A percentile compares a stretch with the other conserved stretches of the same genome.
Evolutionary conservation across 2,329 filamentous ascomycete species (phyloP).

Genomic region (Neofusicoccum cordaticola): DNA sequence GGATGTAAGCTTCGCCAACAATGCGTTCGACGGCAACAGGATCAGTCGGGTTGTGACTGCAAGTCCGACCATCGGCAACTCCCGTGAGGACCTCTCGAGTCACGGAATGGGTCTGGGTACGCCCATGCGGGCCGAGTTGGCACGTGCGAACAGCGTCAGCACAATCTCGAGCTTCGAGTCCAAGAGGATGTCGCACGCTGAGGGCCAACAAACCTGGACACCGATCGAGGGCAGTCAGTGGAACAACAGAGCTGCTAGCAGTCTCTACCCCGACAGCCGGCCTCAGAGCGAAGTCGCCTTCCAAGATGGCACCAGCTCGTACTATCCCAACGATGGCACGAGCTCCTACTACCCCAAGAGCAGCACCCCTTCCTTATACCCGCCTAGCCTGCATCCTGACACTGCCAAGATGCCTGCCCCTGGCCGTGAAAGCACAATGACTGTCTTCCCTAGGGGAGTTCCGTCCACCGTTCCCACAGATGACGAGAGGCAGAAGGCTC

Average conservation of each 20-base stretch:
- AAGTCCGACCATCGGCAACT: constrained; percentile 67
- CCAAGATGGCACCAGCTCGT: constrained; percentile 55
- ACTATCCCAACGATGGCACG: constrained; percentile 53
- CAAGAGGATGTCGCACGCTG: constrained; percentile 26
- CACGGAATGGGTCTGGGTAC: constrained; percentile 21
- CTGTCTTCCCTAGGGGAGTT: constrained; percentile 37
- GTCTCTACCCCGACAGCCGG: constrained; percentile 44
- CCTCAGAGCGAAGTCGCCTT: constrained; percentile 46
- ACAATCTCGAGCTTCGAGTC: constrained; percentile 27
- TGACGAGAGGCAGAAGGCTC: constrained; percentile 29
- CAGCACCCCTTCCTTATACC: constrained; percentile 31
- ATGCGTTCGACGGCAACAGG: constrained; percentile 53
- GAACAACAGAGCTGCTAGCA: constrained; percentile 39
- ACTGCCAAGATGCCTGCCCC: constrained; percentile 26
- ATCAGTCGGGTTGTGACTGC: constrained; percentile 66
- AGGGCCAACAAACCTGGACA: constrained; percentile 35
- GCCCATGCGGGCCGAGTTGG: constrained; percentile 39
- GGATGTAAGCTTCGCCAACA: constrained; percentile 51
- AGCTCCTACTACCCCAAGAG: constrained; percentile 46
- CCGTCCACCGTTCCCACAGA: constrained; percentile 20
- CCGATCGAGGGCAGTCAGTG: constrained; percentile 29
- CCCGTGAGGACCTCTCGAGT: constrained; percentile 41
- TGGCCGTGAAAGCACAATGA: constrained; percentile 41
- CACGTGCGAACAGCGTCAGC: constrained; percentile 36
- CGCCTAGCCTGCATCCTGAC: constrained; percentile 18